Evolutionary conservation across 2,329 filamentous ascomycete genomes (phyloP).

Genomic region (Xylariaceae sp.): DNA sequence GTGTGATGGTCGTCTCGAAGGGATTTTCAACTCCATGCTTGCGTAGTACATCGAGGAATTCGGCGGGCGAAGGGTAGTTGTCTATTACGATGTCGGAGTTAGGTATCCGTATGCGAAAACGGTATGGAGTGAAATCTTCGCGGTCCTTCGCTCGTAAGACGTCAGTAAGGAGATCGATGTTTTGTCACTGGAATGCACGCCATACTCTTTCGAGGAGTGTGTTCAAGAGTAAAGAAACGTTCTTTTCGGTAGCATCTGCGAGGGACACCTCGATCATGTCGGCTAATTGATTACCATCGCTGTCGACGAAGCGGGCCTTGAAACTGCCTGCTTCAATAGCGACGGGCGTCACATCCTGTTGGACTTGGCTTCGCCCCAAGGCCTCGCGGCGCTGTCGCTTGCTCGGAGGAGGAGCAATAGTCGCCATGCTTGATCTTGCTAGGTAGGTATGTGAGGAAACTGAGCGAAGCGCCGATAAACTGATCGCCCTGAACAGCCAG

Average conservation of each 20-base stretch:
- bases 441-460: no score
- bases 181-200: constrained; percentile 1
- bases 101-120: constrained; percentile 57
- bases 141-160: constrained; percentile 32
- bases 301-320: constrained; percentile 83
- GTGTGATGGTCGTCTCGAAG: constrained; percentile 50
- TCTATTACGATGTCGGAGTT: constrained; percentile 49
- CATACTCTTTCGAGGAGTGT: constrained; percentile 72
- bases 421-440: constrained; percentile 58
- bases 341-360: constrained; percentile 69
- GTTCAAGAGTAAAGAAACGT: constrained; percentile 82
- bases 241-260: constrained; percentile 81
- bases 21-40: constrained; percentile 55
- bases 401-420: constrained; percentile 74
- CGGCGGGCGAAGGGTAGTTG: constrained; percentile 45
- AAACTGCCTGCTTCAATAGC: constrained; percentile 70
- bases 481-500: no score
- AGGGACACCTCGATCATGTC: constrained; percentile 71
- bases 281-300: constrained; percentile 67
- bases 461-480: no score
- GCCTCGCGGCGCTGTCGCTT: constrained; percentile 80
- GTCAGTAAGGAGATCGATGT: no score
- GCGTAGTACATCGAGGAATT: constrained; percentile 50
- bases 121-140: constrained; percentile 58
- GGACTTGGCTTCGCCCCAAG: constrained; percentile 65